Base-by-base conservation (phyloP, 1,284 basidiomycete genomes). In the Malassezia vespertilionis region DNA sequence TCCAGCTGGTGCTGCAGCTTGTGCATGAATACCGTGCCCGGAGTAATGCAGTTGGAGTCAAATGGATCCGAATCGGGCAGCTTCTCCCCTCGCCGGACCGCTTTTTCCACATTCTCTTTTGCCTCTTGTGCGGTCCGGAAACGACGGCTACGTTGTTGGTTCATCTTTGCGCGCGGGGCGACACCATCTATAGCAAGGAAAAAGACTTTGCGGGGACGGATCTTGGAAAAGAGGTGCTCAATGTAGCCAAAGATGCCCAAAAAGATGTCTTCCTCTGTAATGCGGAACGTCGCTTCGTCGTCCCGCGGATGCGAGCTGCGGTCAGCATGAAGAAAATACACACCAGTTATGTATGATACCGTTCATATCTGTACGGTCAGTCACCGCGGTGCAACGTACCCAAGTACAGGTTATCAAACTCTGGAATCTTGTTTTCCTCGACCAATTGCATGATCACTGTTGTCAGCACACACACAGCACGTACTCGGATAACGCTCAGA, bases 121-220 rank as follows among this genome's bases (percentile, higher is more conserved):
- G 84, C 86, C 71, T 96, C 91, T 72, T 85, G 87, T 3, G 90
- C 90, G 0, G 91, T 89, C 47, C 90, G 77, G 76, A 97, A 99
- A 44, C 93, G 81, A 42, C 93, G 77, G 7, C 52, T 56, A 24
- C 67, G 57, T 71, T 99, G 93, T 72, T 99, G 91, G 72, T 99
- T 99, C 93, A 97, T 96, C 78, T 99, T 99, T 38, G 93, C 93
- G 46, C 93, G 79, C 2, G 93, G 93, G 0, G 93, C 93, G 12
- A 96, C 90, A 52, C 93, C 93, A 71, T 97, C 93, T 38, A 99
- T 82, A 22, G 93, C 93, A 82, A 97, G 90, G 74, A 91, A 95
- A 57, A 75, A 74, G 35, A 72, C 60, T 71, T 96, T 95, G 76
- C 86, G 83, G 1, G 93, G 93, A 72, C 90, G 95, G 61, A 97